phyloP scores from a whole-genome alignment of 31 red algal genomes.

The Porphyra umbilicalis region DNA sequence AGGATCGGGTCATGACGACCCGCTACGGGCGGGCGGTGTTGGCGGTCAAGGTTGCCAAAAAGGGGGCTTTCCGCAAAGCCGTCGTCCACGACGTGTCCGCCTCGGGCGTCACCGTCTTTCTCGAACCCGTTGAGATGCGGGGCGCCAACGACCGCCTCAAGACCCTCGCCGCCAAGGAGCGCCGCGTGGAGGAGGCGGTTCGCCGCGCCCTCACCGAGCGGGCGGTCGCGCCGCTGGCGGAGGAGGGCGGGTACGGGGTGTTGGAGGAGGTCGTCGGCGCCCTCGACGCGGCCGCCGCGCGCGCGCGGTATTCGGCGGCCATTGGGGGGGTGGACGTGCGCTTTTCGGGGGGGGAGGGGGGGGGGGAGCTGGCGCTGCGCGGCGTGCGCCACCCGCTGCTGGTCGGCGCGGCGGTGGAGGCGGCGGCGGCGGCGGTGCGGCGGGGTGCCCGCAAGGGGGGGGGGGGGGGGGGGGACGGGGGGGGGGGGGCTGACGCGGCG shows the following conservation, averaged over 20 bases:
- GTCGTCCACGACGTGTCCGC: constrained; percentile 78
- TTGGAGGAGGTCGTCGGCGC: constrained; percentile 21
- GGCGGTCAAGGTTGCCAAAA: constrained; percentile 61
- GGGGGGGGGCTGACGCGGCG: not conserved
- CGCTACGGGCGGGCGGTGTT: constrained; percentile 87
- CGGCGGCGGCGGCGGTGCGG: not conserved
- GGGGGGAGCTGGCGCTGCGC: constrained; percentile 28
- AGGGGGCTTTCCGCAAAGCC: constrained; percentile 32
- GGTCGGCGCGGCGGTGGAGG: constrained; percentile 35
- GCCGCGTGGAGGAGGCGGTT: constrained; percentile 31
- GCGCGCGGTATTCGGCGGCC: constrained; percentile 39
- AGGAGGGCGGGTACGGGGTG: constrained; percentile 8
- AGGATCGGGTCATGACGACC: constrained; percentile 56
- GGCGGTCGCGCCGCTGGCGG: constrained; percentile 38
- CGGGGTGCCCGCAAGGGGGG: not conserved
- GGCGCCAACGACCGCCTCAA: constrained; percentile 46
- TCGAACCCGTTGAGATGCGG: constrained; percentile 67
- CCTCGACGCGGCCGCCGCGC: constrained; percentile 65
- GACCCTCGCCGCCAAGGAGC: constrained; percentile 50
- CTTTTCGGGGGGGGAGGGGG: constrained; percentile 27
- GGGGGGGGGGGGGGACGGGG: not conserved
- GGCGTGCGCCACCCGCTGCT: constrained; percentile 75
- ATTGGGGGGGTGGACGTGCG: constrained; percentile 37
- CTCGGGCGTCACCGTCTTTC: constrained; percentile 61
- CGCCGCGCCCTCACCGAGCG: constrained; percentile 19